Evolutionary conservation across 2,329 filamentous ascomycete genomes (phyloP).

Genomic region (Colletotrichum lini): DNA sequence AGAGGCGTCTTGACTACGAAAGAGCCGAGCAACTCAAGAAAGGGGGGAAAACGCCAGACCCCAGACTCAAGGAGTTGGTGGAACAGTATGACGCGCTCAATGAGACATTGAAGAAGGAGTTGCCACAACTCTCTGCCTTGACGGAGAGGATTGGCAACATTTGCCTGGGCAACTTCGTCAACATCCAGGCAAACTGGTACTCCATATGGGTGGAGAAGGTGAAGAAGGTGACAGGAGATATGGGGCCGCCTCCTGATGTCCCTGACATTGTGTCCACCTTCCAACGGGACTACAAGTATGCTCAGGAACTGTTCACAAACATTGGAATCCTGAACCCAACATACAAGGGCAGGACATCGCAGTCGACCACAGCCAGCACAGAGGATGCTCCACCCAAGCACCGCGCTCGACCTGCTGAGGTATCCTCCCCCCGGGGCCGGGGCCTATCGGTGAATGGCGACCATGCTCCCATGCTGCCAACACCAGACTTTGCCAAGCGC

Average conservation of each 20-base stretch:
- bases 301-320: slow-evolving; percentile 78
- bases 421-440: slow-evolving; percentile 65
- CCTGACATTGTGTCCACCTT: slow-evolving; percentile 84
- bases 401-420: slow-evolving; percentile 64
- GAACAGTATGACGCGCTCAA: slow-evolving; percentile 94
- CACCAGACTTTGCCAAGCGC: slow-evolving; percentile 76
- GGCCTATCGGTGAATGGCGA: slow-evolving; percentile 75
- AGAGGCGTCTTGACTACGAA: slow-evolving; percentile 91
- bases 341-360: slow-evolving; percentile 71
- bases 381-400: slow-evolving; percentile 66
- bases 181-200: slow-evolving; percentile 88
- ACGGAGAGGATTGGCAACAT: slow-evolving; percentile 87
- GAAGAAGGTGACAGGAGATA: slow-evolving; percentile 78
- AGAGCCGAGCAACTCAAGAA: slow-evolving; percentile 84
- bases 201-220: slow-evolving; percentile 88
- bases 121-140: slow-evolving; percentile 85
- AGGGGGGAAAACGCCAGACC: slow-evolving; percentile 87
- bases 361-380: slow-evolving; percentile 70
- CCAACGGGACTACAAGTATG: slow-evolving; percentile 81
- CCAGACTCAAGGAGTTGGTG: slow-evolving; percentile 85
- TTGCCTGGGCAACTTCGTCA: slow-evolving; percentile 86
- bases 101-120: slow-evolving; percentile 91
- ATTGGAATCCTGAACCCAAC: slow-evolving; percentile 85
- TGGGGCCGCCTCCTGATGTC: slow-evolving; percentile 74
- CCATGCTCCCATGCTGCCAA: slow-evolving; percentile 72